These are phyloP conservation scores for Aspergillus ruber DNA, from an alignment of 2,329 filamentous ascomycete genomes.

Conservation along the genomic window DNA sequence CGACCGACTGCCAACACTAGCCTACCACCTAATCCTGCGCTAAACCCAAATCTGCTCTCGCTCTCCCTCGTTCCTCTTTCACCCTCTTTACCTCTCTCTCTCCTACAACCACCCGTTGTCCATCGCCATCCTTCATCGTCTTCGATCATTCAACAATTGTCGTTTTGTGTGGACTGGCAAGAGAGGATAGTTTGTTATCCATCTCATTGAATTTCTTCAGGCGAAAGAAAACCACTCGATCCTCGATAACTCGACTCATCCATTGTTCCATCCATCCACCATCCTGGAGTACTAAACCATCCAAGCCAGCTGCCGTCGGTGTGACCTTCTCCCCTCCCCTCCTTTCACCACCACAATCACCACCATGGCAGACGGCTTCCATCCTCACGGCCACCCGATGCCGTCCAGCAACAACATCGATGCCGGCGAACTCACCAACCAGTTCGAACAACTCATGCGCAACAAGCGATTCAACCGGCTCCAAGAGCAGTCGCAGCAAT, in stretches of 20 bases:
- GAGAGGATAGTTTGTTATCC: neutral
- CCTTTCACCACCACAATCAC: constrained; percentile 5
- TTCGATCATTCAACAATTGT: neutral
- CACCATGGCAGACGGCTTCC: constrained; percentile 35
- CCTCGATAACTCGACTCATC: neutral
- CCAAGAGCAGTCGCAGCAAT: constrained; percentile 51
- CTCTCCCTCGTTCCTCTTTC: neutral
- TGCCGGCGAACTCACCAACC: constrained; percentile 70
- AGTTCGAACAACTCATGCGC: constrained; percentile 81
- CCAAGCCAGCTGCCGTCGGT: constrained; percentile 15
- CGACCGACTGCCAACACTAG: constrained; percentile 12
- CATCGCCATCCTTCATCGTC: neutral
- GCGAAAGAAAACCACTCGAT: neutral
- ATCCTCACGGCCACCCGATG: constrained; percentile 25
- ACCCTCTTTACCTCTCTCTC: constrained; percentile 2
- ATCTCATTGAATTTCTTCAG: neutral
- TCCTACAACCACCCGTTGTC: neutral
- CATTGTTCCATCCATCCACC: constrained; percentile 6
- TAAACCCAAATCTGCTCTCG: constrained; percentile 1
- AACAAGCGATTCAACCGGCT: constrained; percentile 83
- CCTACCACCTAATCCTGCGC: constrained; percentile 2
- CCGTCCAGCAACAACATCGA: constrained; percentile 49
- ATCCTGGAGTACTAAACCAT: neutral
- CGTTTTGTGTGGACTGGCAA: neutral
- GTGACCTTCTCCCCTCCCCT: constrained; percentile 3